Base-by-base conservation (phyloP, 352 stramenopile genomes). In the Phytophthora cajani region DNA sequence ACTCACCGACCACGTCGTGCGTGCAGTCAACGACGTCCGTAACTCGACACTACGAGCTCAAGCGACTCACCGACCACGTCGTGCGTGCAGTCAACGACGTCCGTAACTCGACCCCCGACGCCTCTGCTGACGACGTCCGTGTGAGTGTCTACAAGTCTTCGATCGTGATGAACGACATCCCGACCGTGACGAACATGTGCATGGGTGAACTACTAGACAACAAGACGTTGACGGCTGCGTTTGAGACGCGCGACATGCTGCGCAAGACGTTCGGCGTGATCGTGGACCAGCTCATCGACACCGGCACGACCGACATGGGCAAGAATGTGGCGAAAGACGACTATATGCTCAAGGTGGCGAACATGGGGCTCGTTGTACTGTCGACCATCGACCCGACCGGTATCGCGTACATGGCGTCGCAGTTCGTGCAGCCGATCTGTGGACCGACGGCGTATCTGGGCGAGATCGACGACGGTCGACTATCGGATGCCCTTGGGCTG, bases 361-460 rank as follows among this genome's bases (percentile, higher is more conserved):
- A 83, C 42, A 56, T 81, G 38, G 75, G 78, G 8, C 70, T 77
- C 5, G 50, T 44, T 3, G 58, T 83, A 30, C n/a, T 85, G 16
- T 44, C 72, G 9, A 64, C 42, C 27, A 62, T 85, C 3, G 75
- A 85, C 42, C 73, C 78, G 10, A 85, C 70, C 0, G 53, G 74
- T 4, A 62, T 84, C 21, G 65, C 61, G 11, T 70, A 69, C 21
- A 38, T 82, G 57, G 74, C 62, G 1, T 66, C 67, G 5, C 64
- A 82, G 32, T 84, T 79, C 27, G 63, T 82, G 2, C 74, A 84
- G 56, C 67, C 74, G n/a, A 71, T 40, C 3, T 75, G 75, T 21
- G 70, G 44, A 5, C 68, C 56, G n/a, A 75, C 68, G 4, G 64
- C 50, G 16, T 75, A 64, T 25, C 44, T 75, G 7, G 68, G 62